A percentile compares a stretch with the other conserved stretches of the same genome.
Conservation (phyloP, 1,284 basidiomycete genomes). For the Gomphus bonarii region DNA sequence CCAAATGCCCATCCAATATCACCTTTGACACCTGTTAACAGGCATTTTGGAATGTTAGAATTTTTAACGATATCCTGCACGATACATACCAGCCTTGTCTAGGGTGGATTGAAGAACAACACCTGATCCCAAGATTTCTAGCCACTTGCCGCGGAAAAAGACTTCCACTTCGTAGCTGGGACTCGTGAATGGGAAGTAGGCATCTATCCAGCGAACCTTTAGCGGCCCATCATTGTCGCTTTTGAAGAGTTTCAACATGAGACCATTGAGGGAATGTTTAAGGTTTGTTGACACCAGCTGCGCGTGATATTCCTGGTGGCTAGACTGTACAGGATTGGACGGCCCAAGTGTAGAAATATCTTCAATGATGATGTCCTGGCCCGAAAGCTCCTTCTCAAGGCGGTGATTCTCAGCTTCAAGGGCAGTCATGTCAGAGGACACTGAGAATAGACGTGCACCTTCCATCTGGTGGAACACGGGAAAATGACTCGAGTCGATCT, state of each 20-base stretch:
- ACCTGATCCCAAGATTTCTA: conserved; percentile 93
- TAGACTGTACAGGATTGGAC: conserved; percentile 73
- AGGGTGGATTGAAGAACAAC: conserved; percentile 88
- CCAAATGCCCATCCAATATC: conserved; percentile 99
- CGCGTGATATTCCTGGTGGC: conserved; percentile 65
- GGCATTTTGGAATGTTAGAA: background rate
- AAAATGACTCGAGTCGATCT: conserved; percentile 95
- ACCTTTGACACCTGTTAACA: conserved; percentile 51
- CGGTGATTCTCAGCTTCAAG: conserved; percentile 38
- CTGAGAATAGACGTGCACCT: conserved; percentile 75
- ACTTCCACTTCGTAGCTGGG: conserved; percentile 99
- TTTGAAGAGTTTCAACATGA: conserved; percentile 82
- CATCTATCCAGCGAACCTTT: conserved; percentile 92
- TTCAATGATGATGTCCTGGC: conserved; percentile 73
- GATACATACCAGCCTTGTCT: conserved; percentile 67
- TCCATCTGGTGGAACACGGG: conserved; percentile 99
- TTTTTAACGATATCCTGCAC: background rate
- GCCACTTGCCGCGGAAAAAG: conserved; percentile 92
- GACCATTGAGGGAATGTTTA: conserved; percentile 84
- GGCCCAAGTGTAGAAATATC: conserved; percentile 71
- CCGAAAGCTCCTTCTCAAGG: conserved; percentile 50
- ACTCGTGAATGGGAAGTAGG: conserved; percentile 95
- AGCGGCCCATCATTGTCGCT: conserved; percentile 53
- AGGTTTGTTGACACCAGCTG: conserved; percentile 75
- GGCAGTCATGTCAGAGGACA: conserved; percentile 39